These are phyloP conservation scores for Funneliformis caledonium DNA, from an alignment of 371 early-diverging fungal genomes.

Conservation along the genomic window DNA sequence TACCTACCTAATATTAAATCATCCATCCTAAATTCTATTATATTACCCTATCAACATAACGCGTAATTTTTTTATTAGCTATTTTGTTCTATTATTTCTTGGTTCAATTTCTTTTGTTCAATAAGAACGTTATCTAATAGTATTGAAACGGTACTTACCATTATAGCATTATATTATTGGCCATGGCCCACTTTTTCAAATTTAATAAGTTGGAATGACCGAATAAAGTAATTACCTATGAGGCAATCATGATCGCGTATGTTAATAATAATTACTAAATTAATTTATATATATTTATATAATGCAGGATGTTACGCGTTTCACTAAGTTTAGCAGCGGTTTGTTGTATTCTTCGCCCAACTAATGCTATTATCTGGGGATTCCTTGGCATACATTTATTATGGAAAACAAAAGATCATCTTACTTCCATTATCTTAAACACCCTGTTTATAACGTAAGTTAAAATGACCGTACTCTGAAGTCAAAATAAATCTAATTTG, in stretches of 20 bases:
- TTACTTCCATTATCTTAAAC: slow-evolving; percentile 43
- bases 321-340: slow-evolving; percentile 72
- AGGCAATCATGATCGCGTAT: too few relatives aligned
- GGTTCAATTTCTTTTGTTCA: slow-evolving; percentile 81
- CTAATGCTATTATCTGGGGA: slow-evolving; percentile 83
- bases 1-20: not conserved
- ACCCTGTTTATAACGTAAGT: slow-evolving; percentile 50
- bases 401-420: slow-evolving; percentile 31
- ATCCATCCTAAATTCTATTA: too few relatives aligned
- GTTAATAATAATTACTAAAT: not conserved
- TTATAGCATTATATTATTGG: slow-evolving; percentile 77
- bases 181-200: slow-evolving; percentile 51
- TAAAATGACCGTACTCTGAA: not conserved
- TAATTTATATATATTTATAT: not conserved
- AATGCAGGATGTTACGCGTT: slow-evolving; percentile 48
- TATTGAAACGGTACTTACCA: slow-evolving; percentile 69
- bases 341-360: slow-evolving; percentile 84
- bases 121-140: slow-evolving; percentile 78
- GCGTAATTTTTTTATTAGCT: slow-evolving; percentile 55
- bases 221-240: not conserved
- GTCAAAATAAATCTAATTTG: slow-evolving; percentile 24
- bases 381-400: slow-evolving; percentile 68
- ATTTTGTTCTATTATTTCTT: slow-evolving; percentile 72
- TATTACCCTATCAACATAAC: not conserved
- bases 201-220: not conserved